Evolutionary conservation across 305 asterid genomes (phyloP).

Genomic region (Nicotiana rustica): DNA sequence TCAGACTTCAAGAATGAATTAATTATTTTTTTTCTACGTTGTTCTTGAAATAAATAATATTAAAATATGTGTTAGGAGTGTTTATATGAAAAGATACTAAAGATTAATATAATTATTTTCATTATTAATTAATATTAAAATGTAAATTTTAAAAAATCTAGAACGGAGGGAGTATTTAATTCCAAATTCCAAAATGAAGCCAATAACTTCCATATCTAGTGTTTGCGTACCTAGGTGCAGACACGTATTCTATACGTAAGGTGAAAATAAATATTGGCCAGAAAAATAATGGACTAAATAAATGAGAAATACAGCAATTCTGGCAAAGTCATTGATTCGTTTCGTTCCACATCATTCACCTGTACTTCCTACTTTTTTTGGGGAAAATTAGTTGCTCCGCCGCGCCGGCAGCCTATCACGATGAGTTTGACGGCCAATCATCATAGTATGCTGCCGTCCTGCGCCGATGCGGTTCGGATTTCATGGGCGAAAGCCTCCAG

Average conservation of each 20-base stretch:
- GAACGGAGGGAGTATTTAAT: too few relatives aligned
- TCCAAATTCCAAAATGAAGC: too few relatives aligned
- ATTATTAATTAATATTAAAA: too few relatives aligned
- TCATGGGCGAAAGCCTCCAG: conserved; percentile 24
- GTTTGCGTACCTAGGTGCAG: conserved; percentile 26
- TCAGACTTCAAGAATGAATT: too few relatives aligned
- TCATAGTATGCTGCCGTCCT: conserved; percentile 23
- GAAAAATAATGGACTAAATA: conserved; percentile 16
- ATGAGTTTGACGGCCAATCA: conserved; percentile 35
- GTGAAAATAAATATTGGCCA: conserved; percentile 32
- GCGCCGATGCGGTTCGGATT: conserved; percentile 25
- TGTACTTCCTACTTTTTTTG: background rate
- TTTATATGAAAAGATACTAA: too few relatives aligned
- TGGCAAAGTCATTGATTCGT: conserved; percentile 1
- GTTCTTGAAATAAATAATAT: too few relatives aligned
- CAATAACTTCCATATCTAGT: too few relatives aligned
- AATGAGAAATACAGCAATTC: background rate
- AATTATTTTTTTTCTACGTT: too few relatives aligned
- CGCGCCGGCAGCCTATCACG: background rate
- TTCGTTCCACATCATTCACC: conserved; percentile 25
- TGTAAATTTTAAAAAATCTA: too few relatives aligned
- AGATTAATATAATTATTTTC: too few relatives aligned
- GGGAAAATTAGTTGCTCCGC: background rate
- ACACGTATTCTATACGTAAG: background rate
- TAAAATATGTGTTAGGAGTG: too few relatives aligned